Percentiles rank a stretch among this genome's conserved stretches.
These are phyloP conservation scores for Eremomyces bilateralis DNA, from an alignment of 495 filamentous ascomycete genomes.

Conservation along the genomic window DNA sequence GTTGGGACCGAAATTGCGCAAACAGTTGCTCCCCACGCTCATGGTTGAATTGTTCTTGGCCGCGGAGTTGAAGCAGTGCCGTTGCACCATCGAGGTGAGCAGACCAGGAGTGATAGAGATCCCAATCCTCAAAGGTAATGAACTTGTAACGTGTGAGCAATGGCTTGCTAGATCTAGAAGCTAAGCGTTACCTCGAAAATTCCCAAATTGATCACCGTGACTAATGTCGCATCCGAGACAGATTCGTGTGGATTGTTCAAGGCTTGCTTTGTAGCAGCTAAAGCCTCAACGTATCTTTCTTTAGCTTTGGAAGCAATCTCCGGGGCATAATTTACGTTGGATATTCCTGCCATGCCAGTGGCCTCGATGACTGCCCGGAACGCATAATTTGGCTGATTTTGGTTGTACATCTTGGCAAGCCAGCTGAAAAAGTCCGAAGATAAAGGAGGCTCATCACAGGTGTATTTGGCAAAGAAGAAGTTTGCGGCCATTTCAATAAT, in stretches of 20 bases:
- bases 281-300: slow-evolving; percentile 3
- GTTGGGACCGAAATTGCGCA: slow-evolving; percentile 5
- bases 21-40: slow-evolving; percentile 5
- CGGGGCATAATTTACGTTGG: slow-evolving; percentile 4
- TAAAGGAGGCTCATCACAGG: slow-evolving; percentile 5
- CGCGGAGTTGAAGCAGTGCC: slow-evolving; percentile 5
- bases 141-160: neutral
- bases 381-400: neutral
- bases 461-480: slow-evolving; percentile 8
- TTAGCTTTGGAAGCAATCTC: slow-evolving; percentile 3
- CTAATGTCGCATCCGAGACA: slow-evolving; percentile 4
- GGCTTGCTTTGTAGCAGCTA: slow-evolving; percentile 2
- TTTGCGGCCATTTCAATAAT: slow-evolving; percentile 3
- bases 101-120: slow-evolving; percentile 5
- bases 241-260: slow-evolving; percentile 2
- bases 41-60: slow-evolving; percentile 3
- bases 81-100: slow-evolving; percentile 5
- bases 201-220: slow-evolving; percentile 5
- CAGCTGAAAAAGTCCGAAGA: slow-evolving; percentile 2
- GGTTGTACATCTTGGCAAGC: slow-evolving; percentile 2
- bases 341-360: slow-evolving; percentile 6
- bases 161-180: neutral
- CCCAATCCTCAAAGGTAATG: slow-evolving; percentile 3
- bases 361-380: slow-evolving; percentile 5
- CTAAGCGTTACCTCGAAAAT: slow-evolving; percentile 4